Conservation (phyloP, 164 flowering plant genomes). For the Nymphaea thermarum region DNA sequence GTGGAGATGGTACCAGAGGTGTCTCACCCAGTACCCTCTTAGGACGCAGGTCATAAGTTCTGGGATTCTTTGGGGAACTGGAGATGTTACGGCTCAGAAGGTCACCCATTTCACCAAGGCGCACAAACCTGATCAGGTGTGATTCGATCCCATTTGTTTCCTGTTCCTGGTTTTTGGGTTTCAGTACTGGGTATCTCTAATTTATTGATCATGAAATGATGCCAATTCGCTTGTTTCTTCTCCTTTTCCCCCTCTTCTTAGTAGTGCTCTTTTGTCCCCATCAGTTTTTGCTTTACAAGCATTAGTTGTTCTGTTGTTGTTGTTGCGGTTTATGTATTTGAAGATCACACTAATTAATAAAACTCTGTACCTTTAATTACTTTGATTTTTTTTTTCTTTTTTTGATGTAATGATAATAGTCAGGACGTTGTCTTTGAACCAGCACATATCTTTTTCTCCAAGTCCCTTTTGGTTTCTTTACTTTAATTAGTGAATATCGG, state of each 20-base stretch:
- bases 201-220: not conserved
- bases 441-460: not conserved
- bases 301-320: too few relatives aligned
- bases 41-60: constrained; percentile 77
- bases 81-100: constrained; percentile 63
- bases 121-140: not conserved
- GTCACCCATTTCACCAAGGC: constrained; percentile 34
- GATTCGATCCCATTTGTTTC: not conserved
- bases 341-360: too few relatives aligned
- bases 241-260: too few relatives aligned
- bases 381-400: too few relatives aligned
- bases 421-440: not conserved
- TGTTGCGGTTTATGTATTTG: too few relatives aligned
- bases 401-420: not conserved
- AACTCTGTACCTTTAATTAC: too few relatives aligned
- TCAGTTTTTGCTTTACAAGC: too few relatives aligned
- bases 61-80: constrained; percentile 64
- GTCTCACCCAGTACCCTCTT: constrained; percentile 48
- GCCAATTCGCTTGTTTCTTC: too few relatives aligned
- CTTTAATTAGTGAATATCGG: too few relatives aligned
- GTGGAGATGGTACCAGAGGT: constrained; percentile 73
- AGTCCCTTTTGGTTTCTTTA: too few relatives aligned
- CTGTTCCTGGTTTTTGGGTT: not conserved
- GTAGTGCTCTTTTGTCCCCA: too few relatives aligned
- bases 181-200: not conserved